Conservation (phyloP, 164 flowering plant species). For the Tetrastigma voinierianum region DNA sequence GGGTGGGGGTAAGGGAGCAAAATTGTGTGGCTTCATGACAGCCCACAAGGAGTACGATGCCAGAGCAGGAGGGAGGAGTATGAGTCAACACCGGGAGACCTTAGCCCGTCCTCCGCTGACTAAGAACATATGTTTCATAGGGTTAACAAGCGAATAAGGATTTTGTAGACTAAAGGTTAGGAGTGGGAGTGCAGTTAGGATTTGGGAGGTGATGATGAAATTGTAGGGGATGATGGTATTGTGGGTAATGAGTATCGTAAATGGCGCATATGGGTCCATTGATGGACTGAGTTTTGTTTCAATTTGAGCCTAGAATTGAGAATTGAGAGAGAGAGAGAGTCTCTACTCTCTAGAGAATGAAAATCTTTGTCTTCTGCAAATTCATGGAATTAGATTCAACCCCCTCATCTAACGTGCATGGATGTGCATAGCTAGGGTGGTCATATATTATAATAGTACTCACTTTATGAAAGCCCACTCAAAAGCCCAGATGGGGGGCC, state of each 20-base stretch:
- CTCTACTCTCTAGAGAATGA: too few species aligned
- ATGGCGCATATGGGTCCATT: slow-evolving; percentile 1
- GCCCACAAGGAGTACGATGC: too few species aligned
- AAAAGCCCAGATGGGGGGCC: neutral
- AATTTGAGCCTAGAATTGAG: too few species aligned
- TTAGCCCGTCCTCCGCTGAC: neutral
- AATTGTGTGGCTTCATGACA: neutral
- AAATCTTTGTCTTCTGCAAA: too few species aligned
- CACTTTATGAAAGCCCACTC: neutral
- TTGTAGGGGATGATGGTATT: neutral
- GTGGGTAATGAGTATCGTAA: neutral
- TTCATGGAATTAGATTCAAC: neutral
- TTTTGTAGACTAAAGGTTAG: neutral
- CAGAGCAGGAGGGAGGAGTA: neutral
- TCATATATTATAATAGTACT: neutral
- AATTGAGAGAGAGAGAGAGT: neutral
- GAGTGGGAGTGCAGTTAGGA: slow-evolving; percentile 4
- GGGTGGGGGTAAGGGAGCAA: too few species aligned
- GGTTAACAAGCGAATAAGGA: neutral
- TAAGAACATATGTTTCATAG: neutral
- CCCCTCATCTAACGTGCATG: neutral
- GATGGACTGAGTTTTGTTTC: neutral
- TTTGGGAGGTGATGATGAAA: neutral
- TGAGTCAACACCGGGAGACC: slow-evolving; percentile 2
- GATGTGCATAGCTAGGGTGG: neutral